Conservation (phyloP, 2,329 filamentous ascomycete species). For the Tolypocladium paradoxum region DNA sequence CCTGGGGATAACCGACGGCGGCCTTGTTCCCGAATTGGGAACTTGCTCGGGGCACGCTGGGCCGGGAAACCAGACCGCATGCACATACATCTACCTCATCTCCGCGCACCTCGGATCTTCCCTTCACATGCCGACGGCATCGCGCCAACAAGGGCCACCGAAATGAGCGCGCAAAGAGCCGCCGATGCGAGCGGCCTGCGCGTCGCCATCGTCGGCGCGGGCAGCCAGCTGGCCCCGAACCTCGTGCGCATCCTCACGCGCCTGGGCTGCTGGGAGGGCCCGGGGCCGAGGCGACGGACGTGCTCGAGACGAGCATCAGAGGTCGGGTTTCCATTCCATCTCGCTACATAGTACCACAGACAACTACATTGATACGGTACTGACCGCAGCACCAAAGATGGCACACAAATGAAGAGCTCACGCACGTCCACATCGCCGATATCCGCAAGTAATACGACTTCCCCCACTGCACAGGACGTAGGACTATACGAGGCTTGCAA, state of each 20-base stretch:
- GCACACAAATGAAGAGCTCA: conserved; percentile 56
- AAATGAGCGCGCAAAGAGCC: not conserved
- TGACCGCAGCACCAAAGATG: conserved; percentile 37
- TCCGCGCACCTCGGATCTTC: not conserved
- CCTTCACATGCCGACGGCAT: not conserved
- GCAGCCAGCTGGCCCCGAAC: conserved; percentile 75
- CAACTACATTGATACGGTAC: not conserved
- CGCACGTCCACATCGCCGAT: conserved; percentile 58
- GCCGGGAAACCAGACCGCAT: not conserved
- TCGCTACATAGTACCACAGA: not conserved
- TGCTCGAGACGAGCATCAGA: conserved; percentile 62
- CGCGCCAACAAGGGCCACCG: not conserved
- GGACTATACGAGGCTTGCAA: conserved; percentile 67
- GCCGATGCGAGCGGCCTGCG: not conserved
- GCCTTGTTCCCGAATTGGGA: not conserved
- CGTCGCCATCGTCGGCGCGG: conserved; percentile 38
- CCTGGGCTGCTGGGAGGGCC: conserved; percentile 63
- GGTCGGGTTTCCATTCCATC: conserved; percentile 26
- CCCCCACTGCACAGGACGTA: conserved; percentile 71
- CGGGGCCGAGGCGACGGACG: conserved; percentile 57
- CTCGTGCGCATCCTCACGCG: conserved; percentile 67
- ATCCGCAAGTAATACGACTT: conserved; percentile 60
- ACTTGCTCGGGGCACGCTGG: not conserved
- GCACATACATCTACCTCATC: not conserved
- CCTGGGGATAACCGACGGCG: not conserved